Conservation (phyloP, 179 eudicot species). For the Patellifolia procumbens region DNA sequence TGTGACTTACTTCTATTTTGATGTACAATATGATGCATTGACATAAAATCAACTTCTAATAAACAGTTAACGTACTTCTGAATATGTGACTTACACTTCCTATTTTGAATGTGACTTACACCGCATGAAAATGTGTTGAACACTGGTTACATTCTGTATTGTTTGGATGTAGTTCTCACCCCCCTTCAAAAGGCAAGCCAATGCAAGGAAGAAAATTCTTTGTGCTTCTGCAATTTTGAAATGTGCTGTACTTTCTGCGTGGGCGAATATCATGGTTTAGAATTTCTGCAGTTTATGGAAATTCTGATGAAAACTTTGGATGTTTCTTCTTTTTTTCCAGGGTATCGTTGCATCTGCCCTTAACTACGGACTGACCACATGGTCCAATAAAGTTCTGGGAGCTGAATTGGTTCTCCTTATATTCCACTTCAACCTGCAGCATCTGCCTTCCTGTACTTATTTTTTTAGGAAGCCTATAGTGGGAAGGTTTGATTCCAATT, state of each 20-base stretch:
- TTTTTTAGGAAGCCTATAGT: constrained; percentile 93
- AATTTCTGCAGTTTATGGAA: background rate
- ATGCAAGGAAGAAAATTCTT: background rate
- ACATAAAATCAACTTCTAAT: background rate
- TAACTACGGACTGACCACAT: constrained; percentile 86
- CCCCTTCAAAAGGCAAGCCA: too few relatives aligned
- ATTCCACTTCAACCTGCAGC: constrained; percentile 98
- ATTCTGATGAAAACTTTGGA: background rate
- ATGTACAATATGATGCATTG: background rate
- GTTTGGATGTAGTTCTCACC: background rate
- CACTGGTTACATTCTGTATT: background rate
- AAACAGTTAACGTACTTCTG: background rate
- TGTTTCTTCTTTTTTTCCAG: constrained; percentile 35
- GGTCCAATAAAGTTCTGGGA: constrained; percentile 93
- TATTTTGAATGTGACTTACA: too few relatives aligned
- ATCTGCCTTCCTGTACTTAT: constrained; percentile 72
- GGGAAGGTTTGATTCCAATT: constrained; percentile 68
- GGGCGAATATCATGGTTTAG: background rate
- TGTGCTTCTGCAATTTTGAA: background rate
- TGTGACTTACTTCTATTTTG: background rate
- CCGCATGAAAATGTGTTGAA: background rate
- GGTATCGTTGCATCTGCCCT: constrained; percentile 92
- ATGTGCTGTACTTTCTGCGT: background rate
- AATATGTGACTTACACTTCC: background rate
- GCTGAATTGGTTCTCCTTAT: constrained; percentile 92